Base-by-base conservation (phyloP, 805 yeast species). In the Peterozyma xylosa region DNA sequence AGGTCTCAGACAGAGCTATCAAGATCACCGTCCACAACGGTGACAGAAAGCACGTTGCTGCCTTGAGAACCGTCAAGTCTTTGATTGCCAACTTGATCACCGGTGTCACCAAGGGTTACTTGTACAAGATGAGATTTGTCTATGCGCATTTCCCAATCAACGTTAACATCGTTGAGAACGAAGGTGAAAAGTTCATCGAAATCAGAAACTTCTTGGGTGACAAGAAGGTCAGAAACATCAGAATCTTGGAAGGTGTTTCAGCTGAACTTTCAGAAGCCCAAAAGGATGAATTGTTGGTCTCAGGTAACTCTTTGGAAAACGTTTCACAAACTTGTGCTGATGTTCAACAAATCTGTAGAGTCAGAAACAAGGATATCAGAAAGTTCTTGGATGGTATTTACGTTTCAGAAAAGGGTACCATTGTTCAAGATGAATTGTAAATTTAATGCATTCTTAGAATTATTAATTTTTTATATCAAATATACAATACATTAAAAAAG, bases 61-160 rank as follows among this genome's bases (percentile, higher is more conserved):
- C 95, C 66, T 78, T 87, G 68, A 86, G 95, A 77, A 87, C 96
- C 50, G 95, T 88, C 71, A 86, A 84, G 76, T 83, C 95, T 56
- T 76, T 87, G 67, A 75, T 87, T 63, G 67, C 86, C 67, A 87
- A 88, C 85, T 71, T 87, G 82, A 71, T 87, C 74, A 83, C 84
- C 56, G 96, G 96, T 81, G 96, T 87, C 68, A 88, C 96, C 71
- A 84, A 80, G 79, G 96, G 96, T 73, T 87, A 74, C 91, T 80
- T 82, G 75, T 87, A 87, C 88, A 88, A 88, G 83, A 81, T 87
- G 95, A 85, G 96, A 78, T 86, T 85, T 72, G 96, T 87, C 54
- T 88, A 88, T 68, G 96, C 96, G 81, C 96, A 88, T 86, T 87
- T 87, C 91, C 96, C 96, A 69, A 88, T 89, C 74, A 87, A 88